Conservation (phyloP, 352 stramenopile species). For the Blastocystis sp. region DNA sequence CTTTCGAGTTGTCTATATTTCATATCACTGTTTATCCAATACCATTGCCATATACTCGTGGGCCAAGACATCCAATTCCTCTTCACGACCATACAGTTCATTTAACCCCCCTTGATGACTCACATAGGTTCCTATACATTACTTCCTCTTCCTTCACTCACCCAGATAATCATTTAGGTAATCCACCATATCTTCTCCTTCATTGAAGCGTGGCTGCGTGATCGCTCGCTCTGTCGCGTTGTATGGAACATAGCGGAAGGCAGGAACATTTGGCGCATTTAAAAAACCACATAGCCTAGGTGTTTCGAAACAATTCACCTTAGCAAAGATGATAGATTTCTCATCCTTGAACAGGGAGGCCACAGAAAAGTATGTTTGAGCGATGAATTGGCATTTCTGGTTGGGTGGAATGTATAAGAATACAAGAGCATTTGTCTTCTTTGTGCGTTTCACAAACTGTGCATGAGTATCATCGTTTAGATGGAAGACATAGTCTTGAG, state of each 20-base stretch:
- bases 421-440: constrained; percentile 19
- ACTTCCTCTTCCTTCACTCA: not conserved
- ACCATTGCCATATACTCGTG: constrained; percentile 21
- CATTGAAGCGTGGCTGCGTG: not conserved
- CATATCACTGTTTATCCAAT: not conserved
- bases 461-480: not conserved
- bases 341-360: not conserved
- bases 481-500: not conserved
- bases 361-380: not conserved
- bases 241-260: not conserved
- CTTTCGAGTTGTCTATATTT: not conserved
- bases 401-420: not conserved
- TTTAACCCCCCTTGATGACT: constrained; percentile 15
- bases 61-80: not conserved
- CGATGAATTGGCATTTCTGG: not conserved
- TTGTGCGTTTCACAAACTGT: not conserved
- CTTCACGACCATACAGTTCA: constrained; percentile 9
- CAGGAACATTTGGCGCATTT: not conserved
- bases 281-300: not conserved
- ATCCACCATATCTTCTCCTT: not conserved
- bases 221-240: not conserved
- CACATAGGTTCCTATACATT: not conserved
- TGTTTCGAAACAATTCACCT: not conserved
- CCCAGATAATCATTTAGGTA: constrained; percentile 9
- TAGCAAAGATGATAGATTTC: constrained; percentile 23